Base-by-base conservation (phyloP, 345 rosid genomes). In the Camelina hispida region DNA sequence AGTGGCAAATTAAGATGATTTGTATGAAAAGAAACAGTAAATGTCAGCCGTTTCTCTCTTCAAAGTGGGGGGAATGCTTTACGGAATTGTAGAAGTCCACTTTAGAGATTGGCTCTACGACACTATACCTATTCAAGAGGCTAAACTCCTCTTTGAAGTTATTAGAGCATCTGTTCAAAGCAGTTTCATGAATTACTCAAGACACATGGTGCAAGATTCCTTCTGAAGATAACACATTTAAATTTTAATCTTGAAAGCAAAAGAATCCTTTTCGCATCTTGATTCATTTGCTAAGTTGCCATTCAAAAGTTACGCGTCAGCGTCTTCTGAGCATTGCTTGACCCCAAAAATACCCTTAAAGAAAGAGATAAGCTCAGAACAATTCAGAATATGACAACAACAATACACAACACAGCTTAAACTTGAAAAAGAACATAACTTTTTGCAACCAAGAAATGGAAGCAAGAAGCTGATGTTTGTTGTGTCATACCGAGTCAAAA, bases 251-350 rank as follows among this genome's bases (percentile, higher is more conserved):
- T n/a, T n/a, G n/a, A n/a, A n/a, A n/a, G n/a, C n/a, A n/a, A n/a
- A n/a, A 34, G 62, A 51, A 77, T 71, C 56, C n/a, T 25, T 54
- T 46, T 69, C 57, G 66, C 40, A 28, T 77, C n/a, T n/a, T n/a
- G n/a, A n/a, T n/a, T n/a, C n/a, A n/a, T n/a, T n/a, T n/a, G n/a
- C n/a, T n/a, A n/a, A n/a, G n/a, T n/a, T n/a, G n/a, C n/a, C n/a
- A n/a, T n/a, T n/a, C n/a, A n/a, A n/a, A n/a, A n/a, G n/a, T n/a
- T n/a, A n/a, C n/a, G n/a, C n/a, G n/a, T n/a, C n/a, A n/a, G n/a
- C n/a, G n/a, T n/a, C n/a, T n/a, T n/a, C n/a, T n/a, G n/a, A n/a
- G n/a, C n/a, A n/a, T n/a, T n/a, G n/a, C n/a, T n/a, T n/a, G n/a
- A n/a, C n/a, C n/a, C n/a, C n/a, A n/a, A n/a, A n/a, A n/a, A n/a